These are phyloP conservation scores for Aspergillus nomiae DNA, from an alignment of 2,329 filamentous ascomycete genomes.

Conservation along the genomic window DNA sequence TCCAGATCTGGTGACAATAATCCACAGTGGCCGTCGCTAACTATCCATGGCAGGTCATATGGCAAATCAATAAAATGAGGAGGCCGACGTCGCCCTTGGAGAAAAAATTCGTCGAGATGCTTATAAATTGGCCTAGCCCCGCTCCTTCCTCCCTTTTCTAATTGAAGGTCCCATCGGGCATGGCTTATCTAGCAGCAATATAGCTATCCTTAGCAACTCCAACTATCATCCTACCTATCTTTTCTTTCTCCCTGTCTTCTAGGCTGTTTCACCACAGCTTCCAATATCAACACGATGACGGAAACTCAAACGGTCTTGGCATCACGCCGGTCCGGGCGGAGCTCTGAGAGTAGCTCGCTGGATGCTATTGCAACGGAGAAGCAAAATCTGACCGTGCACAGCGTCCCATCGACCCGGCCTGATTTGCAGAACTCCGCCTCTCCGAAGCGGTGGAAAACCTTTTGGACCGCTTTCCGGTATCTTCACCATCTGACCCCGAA, in stretches of 20 bases:
- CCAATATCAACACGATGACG: conserved; percentile 14
- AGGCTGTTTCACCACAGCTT: not conserved
- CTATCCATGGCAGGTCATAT: conserved; percentile 24
- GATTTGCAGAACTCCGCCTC: conserved; percentile 49
- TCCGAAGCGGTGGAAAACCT: conserved; percentile 53
- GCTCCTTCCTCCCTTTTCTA: conserved; percentile 12
- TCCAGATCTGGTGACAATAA: conserved; percentile 26
- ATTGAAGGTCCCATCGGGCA: conserved; percentile 11
- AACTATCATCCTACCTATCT: not conserved
- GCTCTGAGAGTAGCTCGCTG: conserved; percentile 31
- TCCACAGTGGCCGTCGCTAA: conserved; percentile 22
- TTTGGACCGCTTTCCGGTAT: conserved; percentile 54
- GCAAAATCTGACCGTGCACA: conserved; percentile 20
- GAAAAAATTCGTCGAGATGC: conserved; percentile 10
- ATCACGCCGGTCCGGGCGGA: conserved; percentile 26
- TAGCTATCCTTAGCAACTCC: not conserved
- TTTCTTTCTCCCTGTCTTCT: not conserved
- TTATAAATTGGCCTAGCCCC: conserved; percentile 24
- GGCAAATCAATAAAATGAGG: conserved; percentile 25
- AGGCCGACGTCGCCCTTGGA: conserved; percentile 15
- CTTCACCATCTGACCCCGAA: conserved; percentile 52
- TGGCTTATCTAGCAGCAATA: conserved; percentile 10
- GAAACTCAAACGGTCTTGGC: conserved; percentile 24
- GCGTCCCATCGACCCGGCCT: conserved; percentile 10
- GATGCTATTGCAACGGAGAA: conserved; percentile 28